A percentile compares a stretch with the other conserved stretches of the same genome.
These are phyloP conservation scores for Hypoxylon sp. DNA, from an alignment of 2,329 filamentous ascomycete species.

Conservation along the genomic window DNA sequence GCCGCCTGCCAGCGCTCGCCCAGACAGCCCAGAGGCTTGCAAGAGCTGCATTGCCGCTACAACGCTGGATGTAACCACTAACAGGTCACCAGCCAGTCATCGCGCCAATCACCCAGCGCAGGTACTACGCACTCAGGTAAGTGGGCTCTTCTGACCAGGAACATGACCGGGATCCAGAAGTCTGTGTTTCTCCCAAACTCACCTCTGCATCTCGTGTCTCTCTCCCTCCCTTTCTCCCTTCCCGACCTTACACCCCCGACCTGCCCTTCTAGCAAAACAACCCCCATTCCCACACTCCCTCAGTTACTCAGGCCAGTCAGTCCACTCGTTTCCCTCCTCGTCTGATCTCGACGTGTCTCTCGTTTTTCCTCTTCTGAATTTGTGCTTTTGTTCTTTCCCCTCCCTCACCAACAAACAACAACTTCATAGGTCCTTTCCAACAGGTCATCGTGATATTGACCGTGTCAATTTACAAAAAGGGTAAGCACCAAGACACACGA, in stretches of 20 bases:
- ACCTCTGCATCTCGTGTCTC: slow-evolving; percentile 38
- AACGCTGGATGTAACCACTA: slow-evolving; percentile 35
- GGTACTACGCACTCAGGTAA: slow-evolving; percentile 21
- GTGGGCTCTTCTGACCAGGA: slow-evolving; percentile 19
- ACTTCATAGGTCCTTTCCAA: slow-evolving; percentile 33
- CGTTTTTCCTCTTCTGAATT: slow-evolving; percentile 46
- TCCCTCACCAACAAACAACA: slow-evolving; percentile 22
- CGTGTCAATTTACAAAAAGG: slow-evolving; percentile 32
- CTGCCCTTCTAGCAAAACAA: slow-evolving; percentile 47
- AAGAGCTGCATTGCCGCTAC: slow-evolving; percentile 22
- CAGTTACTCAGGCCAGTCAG: slow-evolving; percentile 47
- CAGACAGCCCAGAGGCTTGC: slow-evolving; percentile 5
- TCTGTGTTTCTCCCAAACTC: slow-evolving; percentile 40
- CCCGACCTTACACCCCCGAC: slow-evolving; percentile 38
- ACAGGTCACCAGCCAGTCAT: slow-evolving; percentile 34
- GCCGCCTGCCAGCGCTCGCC: slow-evolving; percentile 20
- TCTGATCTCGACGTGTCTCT: slow-evolving; percentile 48
- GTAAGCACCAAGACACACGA: slow-evolving; percentile 29
- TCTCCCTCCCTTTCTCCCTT: slow-evolving; percentile 37
- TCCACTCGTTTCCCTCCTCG: slow-evolving; percentile 50
- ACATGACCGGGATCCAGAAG: slow-evolving; percentile 22
- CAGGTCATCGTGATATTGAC: slow-evolving; percentile 36
- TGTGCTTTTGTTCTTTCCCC: slow-evolving; percentile 38
- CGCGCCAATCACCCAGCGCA: slow-evolving; percentile 23
- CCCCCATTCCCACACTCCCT: slow-evolving; percentile 49